Conservation (phyloP, 345 rosid species). For the Eucalyptus tenuipes region DNA sequence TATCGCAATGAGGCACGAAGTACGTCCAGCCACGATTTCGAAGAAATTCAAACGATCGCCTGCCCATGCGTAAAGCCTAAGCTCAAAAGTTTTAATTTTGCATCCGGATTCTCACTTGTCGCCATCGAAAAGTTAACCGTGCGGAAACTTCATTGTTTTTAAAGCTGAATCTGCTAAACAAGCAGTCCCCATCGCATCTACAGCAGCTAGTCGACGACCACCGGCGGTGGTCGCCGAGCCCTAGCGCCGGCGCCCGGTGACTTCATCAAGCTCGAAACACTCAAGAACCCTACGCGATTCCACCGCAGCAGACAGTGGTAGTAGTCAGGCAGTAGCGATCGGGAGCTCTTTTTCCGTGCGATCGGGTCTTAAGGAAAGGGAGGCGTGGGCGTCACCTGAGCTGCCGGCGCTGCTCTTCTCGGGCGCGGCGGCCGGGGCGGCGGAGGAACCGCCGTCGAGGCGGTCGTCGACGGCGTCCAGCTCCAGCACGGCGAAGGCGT, state of each 20-base stretch:
- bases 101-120: neutral
- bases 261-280: neutral
- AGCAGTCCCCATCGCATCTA: neutral
- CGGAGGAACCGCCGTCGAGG: neutral
- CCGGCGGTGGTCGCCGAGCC: neutral
- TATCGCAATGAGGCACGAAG: neutral
- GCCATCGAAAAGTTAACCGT: neutral
- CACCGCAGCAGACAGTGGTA: neutral
- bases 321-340: neutral
- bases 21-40: neutral
- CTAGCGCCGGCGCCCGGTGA: neutral
- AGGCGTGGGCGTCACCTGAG: neutral
- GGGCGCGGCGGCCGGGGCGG: neutral
- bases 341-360: neutral
- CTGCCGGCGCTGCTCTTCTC: neutral
- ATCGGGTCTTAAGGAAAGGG: neutral
- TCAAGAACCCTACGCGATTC: neutral
- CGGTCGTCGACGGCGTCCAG: conserved; percentile 32
- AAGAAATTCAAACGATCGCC: neutral
- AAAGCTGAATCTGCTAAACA: neutral
- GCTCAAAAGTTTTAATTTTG: neutral
- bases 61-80: neutral
- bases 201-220: neutral
- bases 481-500: conserved; percentile 26
- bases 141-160: neutral